These are phyloP conservation scores for Penicillium canescens DNA, from an alignment of 495 filamentous ascomycete genomes.

Conservation along the genomic window DNA sequence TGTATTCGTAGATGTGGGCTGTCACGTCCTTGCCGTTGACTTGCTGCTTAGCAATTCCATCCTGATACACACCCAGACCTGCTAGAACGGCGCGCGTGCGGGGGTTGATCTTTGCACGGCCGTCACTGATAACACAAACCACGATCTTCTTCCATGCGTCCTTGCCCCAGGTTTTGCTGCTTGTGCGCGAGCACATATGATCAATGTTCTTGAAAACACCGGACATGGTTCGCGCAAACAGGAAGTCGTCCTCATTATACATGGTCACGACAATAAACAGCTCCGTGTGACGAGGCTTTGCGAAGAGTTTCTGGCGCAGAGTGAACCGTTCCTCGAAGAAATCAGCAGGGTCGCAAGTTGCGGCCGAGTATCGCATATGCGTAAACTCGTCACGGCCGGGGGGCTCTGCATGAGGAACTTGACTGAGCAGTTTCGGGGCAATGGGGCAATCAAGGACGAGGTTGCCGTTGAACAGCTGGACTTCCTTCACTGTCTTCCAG, in stretches of 20 bases:
- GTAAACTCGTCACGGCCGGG: slow-evolving; percentile 95
- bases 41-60: slow-evolving; percentile 97
- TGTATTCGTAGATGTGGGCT: slow-evolving; percentile 99
- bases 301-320: slow-evolving; percentile 89
- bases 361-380: slow-evolving; percentile 97
- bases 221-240: slow-evolving; percentile 94
- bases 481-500: slow-evolving; percentile 99
- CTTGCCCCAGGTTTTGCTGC: slow-evolving; percentile 96
- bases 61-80: slow-evolving; percentile 94
- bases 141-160: slow-evolving; percentile 99
- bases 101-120: slow-evolving; percentile 96
- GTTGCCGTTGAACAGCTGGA: slow-evolving; percentile 94
- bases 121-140: slow-evolving; percentile 96
- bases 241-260: slow-evolving; percentile 98
- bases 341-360: slow-evolving; percentile 89
- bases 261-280: slow-evolving; percentile 98
- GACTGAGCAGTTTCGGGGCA: slow-evolving; percentile 81
- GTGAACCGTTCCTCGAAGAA: slow-evolving; percentile 91
- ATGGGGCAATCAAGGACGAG: slow-evolving; percentile 97
- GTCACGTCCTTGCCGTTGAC: slow-evolving; percentile 97
- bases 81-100: slow-evolving; percentile 87
- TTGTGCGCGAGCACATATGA: slow-evolving; percentile 88
- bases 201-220: slow-evolving; percentile 99
- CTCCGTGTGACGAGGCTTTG: slow-evolving; percentile 90
- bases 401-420: slow-evolving; percentile 76